Base-by-base conservation (phyloP, 228 moss, liverwort and hornwort species). In the Sphagnum fallax region DNA sequence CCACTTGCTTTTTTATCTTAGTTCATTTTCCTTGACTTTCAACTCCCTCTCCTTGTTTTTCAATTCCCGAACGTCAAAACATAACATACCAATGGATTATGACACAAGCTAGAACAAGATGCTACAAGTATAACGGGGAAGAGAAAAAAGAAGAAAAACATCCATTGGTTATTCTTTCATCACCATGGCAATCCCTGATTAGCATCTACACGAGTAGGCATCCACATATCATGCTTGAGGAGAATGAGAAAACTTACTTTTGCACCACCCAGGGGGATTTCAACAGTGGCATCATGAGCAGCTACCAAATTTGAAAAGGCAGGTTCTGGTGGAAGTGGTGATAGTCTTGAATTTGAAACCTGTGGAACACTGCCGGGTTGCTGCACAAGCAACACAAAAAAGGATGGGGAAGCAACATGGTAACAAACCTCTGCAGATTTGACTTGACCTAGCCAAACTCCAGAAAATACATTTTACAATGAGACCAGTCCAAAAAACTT, bases 311-410 rank as follows among this genome's bases (percentile, higher is more conserved):
- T 87, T 60, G 92, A 75, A 53, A 81, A 87, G 48, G 84, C 87
- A 61, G 96, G 96, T 67, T 97, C 96, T 47, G 86, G 96, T 13
- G 91, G 93, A 75, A 93, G 96, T 51, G 91, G 93, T 69, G 91
- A 66, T 11, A 97, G 74, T 72, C 91, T 87, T 61, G 94, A 88
- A 70, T 92, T 92, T 11, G 87, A 53, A 13, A 73, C 80, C 86
- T 97, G 88, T 59, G 86, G 70, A 16, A 77, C 79, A 71, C 80
- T 76, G 73, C 69, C 69, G 69, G 78, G 75, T 55, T 82, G 68
- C 76, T 83, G 77, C 70, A 75, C 16, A 49, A 14, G 57, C 60
- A 10, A 6, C 47, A 48, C 6, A 4, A 52, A 11, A 16, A 16
- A 69, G 55, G 7, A 6, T 8, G 61, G 49, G 16, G 6, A 60